phyloP scores from a whole-genome alignment of 768 basidiomycete species.

The Psilocybe subaeruginosa region DNA sequence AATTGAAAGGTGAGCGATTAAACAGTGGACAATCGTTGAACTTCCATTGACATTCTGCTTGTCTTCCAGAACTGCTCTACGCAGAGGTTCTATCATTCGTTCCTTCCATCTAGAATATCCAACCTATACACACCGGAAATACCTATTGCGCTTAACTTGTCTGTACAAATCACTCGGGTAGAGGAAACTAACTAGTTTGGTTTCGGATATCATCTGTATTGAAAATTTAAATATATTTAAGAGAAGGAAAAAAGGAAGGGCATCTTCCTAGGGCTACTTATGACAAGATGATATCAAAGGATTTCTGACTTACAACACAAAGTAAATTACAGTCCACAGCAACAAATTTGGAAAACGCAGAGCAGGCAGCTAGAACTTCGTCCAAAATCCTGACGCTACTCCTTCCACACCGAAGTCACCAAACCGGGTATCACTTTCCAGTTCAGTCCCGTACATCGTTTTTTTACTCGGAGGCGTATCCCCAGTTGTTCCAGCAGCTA shows the following conservation, averaged over 20 bases:
- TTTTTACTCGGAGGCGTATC: slow-evolving; percentile 49
- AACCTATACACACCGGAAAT: not conserved
- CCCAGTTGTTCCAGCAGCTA: slow-evolving; percentile 9
- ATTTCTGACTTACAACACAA: not conserved
- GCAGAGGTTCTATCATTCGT: slow-evolving; percentile 82
- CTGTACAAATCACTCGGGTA: not conserved
- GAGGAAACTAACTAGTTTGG: not conserved
- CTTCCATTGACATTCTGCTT: slow-evolving; percentile 12
- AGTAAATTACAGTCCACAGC: not conserved
- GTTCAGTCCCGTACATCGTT: slow-evolving; percentile 85
- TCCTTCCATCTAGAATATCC: slow-evolving; percentile 53
- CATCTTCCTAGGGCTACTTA: not conserved
- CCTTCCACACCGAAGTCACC: slow-evolving; percentile 84
- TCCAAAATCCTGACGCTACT: slow-evolving; percentile 75
- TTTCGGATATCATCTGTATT: not conserved
- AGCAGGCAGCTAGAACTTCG: slow-evolving; percentile 37
- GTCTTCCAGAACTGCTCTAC: slow-evolving; percentile 63
- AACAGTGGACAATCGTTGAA: not conserved
- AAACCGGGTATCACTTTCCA: slow-evolving; percentile 82
- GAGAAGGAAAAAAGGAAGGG: not conserved
- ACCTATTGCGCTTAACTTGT: not conserved
- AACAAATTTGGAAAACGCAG: slow-evolving; percentile 8
- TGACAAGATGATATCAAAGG: not conserved
- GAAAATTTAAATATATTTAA: slow-evolving; percentile 10
- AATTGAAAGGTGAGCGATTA: slow-evolving; percentile 58